Conservation (phyloP, 495 filamentous ascomycete species). For the Hyphodiscus hymeniophilus region DNA sequence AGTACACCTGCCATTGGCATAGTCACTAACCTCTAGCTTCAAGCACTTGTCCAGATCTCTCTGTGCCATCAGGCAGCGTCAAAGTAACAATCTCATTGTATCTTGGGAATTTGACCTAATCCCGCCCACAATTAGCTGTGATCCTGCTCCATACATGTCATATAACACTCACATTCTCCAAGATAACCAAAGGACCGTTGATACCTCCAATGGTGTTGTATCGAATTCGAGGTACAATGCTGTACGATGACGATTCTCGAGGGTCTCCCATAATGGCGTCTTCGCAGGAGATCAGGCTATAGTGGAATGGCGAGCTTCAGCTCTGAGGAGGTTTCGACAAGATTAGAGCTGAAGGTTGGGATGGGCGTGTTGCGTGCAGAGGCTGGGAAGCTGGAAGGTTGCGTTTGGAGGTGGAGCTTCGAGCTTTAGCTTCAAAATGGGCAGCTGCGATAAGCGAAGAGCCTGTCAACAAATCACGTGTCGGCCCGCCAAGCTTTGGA, state of each 20-base stretch:
- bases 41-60: conserved; percentile 90
- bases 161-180: conserved; percentile 68
- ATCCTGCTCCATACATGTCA: background rate
- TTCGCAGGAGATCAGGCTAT: background rate
- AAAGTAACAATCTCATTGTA: conserved; percentile 98
- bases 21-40: conserved; percentile 77
- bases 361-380: conserved; percentile 3
- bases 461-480: conserved; percentile 6
- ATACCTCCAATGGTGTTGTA: conserved; percentile 99
- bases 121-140: conserved; percentile 24
- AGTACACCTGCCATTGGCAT: conserved; percentile 1
- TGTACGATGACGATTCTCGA: conserved; percentile 63
- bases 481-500: background rate
- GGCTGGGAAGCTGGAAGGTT: conserved; percentile 10
- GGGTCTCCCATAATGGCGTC: conserved; percentile 58
- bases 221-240: conserved; percentile 73
- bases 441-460: conserved; percentile 21
- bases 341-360: conserved; percentile 1
- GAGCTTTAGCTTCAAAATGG: conserved; percentile 2
- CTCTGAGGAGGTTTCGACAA: background rate
- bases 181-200: conserved; percentile 93
- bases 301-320: conserved; percentile 1
- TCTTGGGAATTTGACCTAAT: conserved; percentile 87
- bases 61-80: conserved; percentile 89
- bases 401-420: conserved; percentile 15